Conservation (phyloP, 371 early-diverging fungal genomes). For the Lichtheimia hyalospora region DNA sequence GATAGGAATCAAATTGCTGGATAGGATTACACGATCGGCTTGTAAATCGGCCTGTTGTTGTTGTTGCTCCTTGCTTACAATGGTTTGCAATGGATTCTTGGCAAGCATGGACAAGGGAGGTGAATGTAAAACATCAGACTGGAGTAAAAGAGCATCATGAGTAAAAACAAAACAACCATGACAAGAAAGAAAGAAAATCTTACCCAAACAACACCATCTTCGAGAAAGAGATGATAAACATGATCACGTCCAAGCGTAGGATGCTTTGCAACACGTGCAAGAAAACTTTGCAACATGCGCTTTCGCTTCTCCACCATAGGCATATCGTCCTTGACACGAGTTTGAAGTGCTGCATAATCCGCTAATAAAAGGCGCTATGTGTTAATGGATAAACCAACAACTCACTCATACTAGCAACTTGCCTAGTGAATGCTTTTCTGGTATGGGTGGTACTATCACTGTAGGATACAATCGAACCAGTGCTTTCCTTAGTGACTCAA, state of each 20-base stretch:
- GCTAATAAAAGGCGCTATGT: conserved; percentile 34
- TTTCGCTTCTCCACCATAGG: conserved; percentile 88
- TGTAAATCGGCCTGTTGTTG: conserved; percentile 13
- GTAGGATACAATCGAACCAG: conserved; percentile 82
- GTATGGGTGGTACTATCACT: conserved; percentile 91
- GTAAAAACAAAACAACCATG: background rate
- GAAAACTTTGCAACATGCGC: conserved; percentile 88
- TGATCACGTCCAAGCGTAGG: conserved; percentile 85
- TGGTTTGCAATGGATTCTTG: conserved; percentile 61
- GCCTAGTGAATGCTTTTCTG: conserved; percentile 92
- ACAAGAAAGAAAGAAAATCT: too few species aligned
- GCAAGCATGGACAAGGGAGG: conserved; percentile 45
- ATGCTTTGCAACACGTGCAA: conserved; percentile 86
- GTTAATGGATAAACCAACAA: background rate
- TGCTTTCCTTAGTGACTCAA: conserved; percentile 83
- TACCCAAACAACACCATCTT: conserved; percentile 72
- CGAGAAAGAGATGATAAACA: conserved; percentile 84
- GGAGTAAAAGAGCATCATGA: too few species aligned
- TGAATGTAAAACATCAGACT: conserved; percentile 71
- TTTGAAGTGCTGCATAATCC: conserved; percentile 83
- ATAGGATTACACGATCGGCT: conserved; percentile 16
- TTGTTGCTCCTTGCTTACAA: conserved; percentile 23
- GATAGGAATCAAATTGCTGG: conserved; percentile 48
- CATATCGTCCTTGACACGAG: conserved; percentile 88
- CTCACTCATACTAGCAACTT: conserved; percentile 11